Evolutionary conservation across 169 alveolate genomes (phyloP).

Genomic region (Miamiensis avidus): DNA sequence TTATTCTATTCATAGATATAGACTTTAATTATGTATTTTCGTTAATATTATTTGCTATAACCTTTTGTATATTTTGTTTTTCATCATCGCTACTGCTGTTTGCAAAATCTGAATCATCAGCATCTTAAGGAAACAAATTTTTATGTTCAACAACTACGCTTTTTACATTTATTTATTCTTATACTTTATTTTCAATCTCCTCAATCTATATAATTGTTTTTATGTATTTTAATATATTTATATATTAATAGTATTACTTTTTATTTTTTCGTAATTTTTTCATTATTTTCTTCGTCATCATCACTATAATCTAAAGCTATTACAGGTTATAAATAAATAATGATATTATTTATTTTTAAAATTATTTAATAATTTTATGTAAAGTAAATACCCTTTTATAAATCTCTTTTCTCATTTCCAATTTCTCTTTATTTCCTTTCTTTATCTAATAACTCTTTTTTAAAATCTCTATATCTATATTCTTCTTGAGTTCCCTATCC

Average conservation of each 20-base stretch:
- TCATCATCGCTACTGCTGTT: constrained; percentile 25
- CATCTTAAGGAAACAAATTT: constrained; percentile 53
- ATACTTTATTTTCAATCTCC: constrained; percentile 18
- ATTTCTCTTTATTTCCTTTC: constrained; percentile 32
- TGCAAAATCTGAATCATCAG: constrained; percentile 36
- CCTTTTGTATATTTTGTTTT: constrained; percentile 14
- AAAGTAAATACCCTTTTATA: background rate
- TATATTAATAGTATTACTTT: background rate
- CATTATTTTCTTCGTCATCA: background rate
- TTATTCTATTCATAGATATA: background rate
- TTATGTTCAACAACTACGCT: constrained; percentile 26
- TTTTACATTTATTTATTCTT: constrained; percentile 20
- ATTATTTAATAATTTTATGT: constrained; percentile 1
- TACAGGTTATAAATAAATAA: background rate
- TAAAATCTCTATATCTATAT: constrained; percentile 57
- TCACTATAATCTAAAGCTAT: constrained; percentile 21
- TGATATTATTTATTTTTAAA: constrained; percentile 9
- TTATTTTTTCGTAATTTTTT: constrained; percentile 6
- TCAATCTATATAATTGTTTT: background rate
- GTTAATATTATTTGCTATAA: background rate
- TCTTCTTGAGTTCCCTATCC: constrained; percentile 56
- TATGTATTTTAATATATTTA: background rate
- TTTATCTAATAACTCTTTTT: constrained; percentile 57
- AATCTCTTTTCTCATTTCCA: constrained; percentile 10
- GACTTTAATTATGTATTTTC: no score